Base-by-base conservation (phyloP, 768 basidiomycete genomes). In the Lactarius deliciosus region DNA sequence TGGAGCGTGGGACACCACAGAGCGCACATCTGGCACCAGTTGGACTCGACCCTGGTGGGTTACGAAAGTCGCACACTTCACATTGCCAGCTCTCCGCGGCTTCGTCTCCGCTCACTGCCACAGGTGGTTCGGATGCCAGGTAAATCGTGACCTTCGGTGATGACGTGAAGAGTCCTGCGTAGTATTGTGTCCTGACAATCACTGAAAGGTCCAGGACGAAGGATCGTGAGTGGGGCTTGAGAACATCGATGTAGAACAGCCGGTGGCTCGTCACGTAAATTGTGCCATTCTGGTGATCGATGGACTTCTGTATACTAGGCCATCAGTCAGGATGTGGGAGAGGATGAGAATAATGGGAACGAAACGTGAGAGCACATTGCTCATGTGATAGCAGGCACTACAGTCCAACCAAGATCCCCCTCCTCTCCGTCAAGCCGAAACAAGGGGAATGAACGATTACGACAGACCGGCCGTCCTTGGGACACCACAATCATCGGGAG, bases 141-240 rank as follows among this genome's bases (percentile, higher is more conserved):
- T 87, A 80, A 5, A 96, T 78, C 1, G 96, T 96, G 64, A 96
- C 82, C 77, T 99, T 99, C 2, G 96, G 73, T 0, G 91, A 93
- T 3, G 92, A 94, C 61, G 85, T 90, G 81, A 98, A 90, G 60
- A 98, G 85, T 2, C 96, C 94, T 4, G 88, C 87, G 74, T 96
- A 98, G 76, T 90, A 83, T 62, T 97, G 93, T 1, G 95, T 96
- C 72, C 88, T 89, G 0, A 78, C 77, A 57, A 98, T 81, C 69
- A 78, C 78, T 0, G 81, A 77, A 20, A 98, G 83, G 69, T 86
- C 83, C 67, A 96, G 73, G 15, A 82, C 79, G 72, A 94, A 88
- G 0, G 93, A 95, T 45, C 82, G 76, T 2, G 77, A 74, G n/a
- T 73, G 74, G 20, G 84, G 76, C 59, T 83, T 78, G 38, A 79